Evolutionary conservation across 208 protist genomes (phyloP), one percentile per base, ranked within the genome.

Genomic region (Trypanosoma mega): DNA sequence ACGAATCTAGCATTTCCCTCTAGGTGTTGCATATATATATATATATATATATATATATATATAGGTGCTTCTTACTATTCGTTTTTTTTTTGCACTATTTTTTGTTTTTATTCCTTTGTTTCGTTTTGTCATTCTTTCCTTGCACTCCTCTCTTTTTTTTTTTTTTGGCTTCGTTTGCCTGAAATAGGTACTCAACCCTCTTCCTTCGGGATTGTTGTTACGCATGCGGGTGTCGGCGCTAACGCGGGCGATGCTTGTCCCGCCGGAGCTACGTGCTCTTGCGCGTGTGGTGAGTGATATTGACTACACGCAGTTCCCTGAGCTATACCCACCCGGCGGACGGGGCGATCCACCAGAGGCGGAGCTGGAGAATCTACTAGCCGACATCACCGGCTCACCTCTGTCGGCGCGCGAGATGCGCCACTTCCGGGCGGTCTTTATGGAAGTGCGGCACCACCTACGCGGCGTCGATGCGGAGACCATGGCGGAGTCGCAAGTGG

Each of bases 181-280:
- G 30, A 60, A n/a, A n/a, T n/a, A n/a, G n/a, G n/a, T n/a, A n/a
- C n/a, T n/a, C n/a, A n/a, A n/a, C 12, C 7, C 27, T 18, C 31
- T 12, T 39, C 34, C 12, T 6, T 39, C 34, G 8, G 8, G 12
- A 6, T 12, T 39, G 8, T 16, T 34, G 16, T 4, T 26, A 27
- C 57, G 5, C 8, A 47, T 51, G 39, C 61, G 61, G 23, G 55
- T 14, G 6, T 1, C 44, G 20, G 5, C 24, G 18, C 14, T 39
- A 27, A 43, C 74, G 52, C 75, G 60, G 34, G 31, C 47, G 27
- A 67, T 47, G 8, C 49, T 57, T 44, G 77, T 91, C 20, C 68
- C 87, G 20, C 81, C 81, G 0, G 72, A 90, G n/a, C 60, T 94
- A 39, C 81, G 87, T 30, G 87, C 73, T 24, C 76, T 88, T 41